A percentile compares a stretch with the other conserved stretches of the same genome.
These are phyloP conservation scores for Nitzschia inconspicua DNA, from an alignment of 108 stramenopile species.

Conservation along the genomic window DNA sequence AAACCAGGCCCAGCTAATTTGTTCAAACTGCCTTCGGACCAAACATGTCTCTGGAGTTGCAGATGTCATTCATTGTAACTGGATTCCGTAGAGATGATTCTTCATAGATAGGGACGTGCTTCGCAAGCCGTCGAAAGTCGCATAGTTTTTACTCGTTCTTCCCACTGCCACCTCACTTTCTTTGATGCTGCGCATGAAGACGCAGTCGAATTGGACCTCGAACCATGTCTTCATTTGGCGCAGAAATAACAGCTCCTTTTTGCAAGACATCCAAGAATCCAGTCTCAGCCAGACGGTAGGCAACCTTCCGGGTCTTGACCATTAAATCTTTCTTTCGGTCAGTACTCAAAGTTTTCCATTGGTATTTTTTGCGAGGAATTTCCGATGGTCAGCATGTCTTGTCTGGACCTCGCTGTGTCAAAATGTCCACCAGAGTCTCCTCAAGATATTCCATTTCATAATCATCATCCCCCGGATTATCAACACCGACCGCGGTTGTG, in stretches of 20 bases:
- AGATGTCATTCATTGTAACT: too few species aligned
- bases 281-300: constrained; percentile 4
- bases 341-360: constrained; percentile 3
- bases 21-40: too few species aligned
- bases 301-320: neutral
- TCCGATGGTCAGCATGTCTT: constrained; percentile 23
- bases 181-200: too few species aligned
- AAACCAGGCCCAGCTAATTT: too few species aligned
- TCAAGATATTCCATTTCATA: neutral
- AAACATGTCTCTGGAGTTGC: too few species aligned
- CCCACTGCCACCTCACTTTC: too few species aligned
- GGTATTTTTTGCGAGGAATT: constrained; percentile 7
- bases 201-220: constrained; percentile 14
- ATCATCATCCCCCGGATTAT: neutral
- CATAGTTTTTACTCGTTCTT: too few species aligned
- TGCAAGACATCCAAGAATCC: constrained; percentile 8
- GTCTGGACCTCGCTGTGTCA: constrained; percentile 8
- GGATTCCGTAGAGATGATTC: too few species aligned
- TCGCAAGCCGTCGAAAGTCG: too few species aligned
- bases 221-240: constrained; percentile 13
- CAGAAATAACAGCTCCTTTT: neutral
- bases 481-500: too few species aligned
- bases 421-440: constrained; percentile 4
- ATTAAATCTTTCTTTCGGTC: constrained; percentile 29
- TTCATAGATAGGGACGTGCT: too few species aligned